phyloP scores from a whole-genome alignment of 2,329 filamentous ascomycete genomes.

The Chrysosporium queenslandicum region DNA sequence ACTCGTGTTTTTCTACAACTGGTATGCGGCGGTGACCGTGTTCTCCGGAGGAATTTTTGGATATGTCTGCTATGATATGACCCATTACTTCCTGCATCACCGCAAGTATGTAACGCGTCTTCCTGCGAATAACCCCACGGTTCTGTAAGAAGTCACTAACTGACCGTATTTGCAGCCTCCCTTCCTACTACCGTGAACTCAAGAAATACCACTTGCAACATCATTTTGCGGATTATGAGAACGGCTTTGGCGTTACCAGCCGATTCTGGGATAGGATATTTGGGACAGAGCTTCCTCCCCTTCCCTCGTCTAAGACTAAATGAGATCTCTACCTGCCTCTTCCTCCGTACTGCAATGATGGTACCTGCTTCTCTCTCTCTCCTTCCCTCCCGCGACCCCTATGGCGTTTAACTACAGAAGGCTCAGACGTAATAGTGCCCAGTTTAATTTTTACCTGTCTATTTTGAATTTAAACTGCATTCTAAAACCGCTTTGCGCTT shows the following conservation, averaged over 20 bases:
- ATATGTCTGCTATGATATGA: conserved; percentile 93
- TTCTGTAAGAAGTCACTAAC: not conserved
- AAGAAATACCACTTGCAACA: conserved; percentile 98
- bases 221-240: conserved; percentile 96
- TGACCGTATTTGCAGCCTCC: conserved; percentile 46
- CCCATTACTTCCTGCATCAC: conserved; percentile 98
- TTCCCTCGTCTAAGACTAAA: conserved; percentile 31
- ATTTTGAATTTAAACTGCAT: no score
- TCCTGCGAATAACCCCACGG: not conserved
- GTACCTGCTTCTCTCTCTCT: not conserved
- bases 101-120: conserved; percentile 53
- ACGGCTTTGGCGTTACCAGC: conserved; percentile 93
- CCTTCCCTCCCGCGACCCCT: not conserved
- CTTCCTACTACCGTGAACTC: conserved; percentile 75
- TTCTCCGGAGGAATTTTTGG: conserved; percentile 90
- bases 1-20: conserved; percentile 68
- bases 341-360: not conserved
- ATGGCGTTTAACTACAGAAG: not conserved
- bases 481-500: no score
- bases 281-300: conserved; percentile 62
- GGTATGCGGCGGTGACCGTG: conserved; percentile 66
- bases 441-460: conserved; percentile 1
- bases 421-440: not conserved
- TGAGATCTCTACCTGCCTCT: conserved; percentile 16
- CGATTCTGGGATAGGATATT: conserved; percentile 92